These are phyloP conservation scores for Termitomyces eurrhizus DNA, from an alignment of 768 basidiomycete genomes.

Conservation along the genomic window DNA sequence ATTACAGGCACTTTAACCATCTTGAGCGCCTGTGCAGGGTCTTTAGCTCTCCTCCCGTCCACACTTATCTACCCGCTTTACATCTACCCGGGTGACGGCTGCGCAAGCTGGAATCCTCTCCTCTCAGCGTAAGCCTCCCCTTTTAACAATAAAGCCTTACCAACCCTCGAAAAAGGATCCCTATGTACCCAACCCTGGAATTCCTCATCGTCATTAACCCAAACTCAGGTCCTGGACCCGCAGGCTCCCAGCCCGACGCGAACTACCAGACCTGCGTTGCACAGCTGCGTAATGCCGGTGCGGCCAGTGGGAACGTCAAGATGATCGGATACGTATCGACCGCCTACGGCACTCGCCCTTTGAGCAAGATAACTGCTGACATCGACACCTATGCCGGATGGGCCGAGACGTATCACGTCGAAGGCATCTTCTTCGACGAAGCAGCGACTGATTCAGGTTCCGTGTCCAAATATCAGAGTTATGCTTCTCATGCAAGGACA, in stretches of 20 bases:
- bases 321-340: constrained; percentile 30
- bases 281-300: constrained; percentile 11
- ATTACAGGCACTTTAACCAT: background rate
- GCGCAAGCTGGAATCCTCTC: constrained; percentile 24
- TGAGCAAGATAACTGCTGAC: constrained; percentile 21
- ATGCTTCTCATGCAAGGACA: constrained; percentile 14
- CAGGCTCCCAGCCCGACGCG: constrained; percentile 23
- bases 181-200: constrained; percentile 20
- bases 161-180: constrained; percentile 18
- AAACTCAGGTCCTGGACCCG: constrained; percentile 24
- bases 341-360: constrained; percentile 15
- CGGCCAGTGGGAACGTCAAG: constrained; percentile 20
- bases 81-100: constrained; percentile 24
- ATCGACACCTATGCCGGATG: constrained; percentile 28
- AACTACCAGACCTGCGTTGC: constrained; percentile 28
- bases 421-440: constrained; percentile 38
- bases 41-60: constrained; percentile 12
- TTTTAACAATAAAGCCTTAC: background rate
- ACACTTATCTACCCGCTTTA: constrained; percentile 30
- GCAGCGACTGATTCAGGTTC: constrained; percentile 14
- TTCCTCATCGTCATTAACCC: constrained; percentile 32
- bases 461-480: constrained; percentile 22
- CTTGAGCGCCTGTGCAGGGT: background rate
- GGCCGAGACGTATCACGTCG: constrained; percentile 22
- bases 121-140: constrained; percentile 19